Evolutionary conservation across 108 stramenopile genomes (phyloP).

Genomic region (Mediolabrus comicus): DNA sequence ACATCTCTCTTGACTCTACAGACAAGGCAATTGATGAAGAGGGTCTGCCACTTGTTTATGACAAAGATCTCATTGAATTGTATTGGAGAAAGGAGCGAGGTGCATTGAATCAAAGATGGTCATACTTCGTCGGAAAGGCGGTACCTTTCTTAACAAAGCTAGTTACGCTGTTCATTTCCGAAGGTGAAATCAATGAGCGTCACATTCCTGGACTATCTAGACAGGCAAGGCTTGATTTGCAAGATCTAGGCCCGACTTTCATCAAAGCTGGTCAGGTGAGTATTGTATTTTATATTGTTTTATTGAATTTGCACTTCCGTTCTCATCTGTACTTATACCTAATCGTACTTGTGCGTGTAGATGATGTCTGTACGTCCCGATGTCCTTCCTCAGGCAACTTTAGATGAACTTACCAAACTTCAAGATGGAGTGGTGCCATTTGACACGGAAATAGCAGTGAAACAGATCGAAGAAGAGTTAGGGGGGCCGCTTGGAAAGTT

Average conservation of each 20-base stretch:
- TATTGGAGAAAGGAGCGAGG: slow-evolving; percentile 92
- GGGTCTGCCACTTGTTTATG: slow-evolving; percentile 92
- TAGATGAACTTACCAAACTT: slow-evolving; percentile 85
- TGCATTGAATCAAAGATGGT: slow-evolving; percentile 88
- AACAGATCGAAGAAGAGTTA: slow-evolving; percentile 80
- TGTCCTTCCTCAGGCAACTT: slow-evolving; percentile 85
- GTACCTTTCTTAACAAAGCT: slow-evolving; percentile 85
- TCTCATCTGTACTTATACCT: background rate
- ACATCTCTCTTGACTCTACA: slow-evolving; percentile 63
- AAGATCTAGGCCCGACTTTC: slow-evolving; percentile 92
- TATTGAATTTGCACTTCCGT: no score
- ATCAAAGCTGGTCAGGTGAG: slow-evolving; percentile 71
- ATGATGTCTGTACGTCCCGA: slow-evolving; percentile 94
- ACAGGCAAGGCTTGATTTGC: slow-evolving; percentile 87
- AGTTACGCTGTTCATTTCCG: slow-evolving; percentile 75
- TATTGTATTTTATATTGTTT: background rate
- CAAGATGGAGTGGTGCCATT: slow-evolving; percentile 93
- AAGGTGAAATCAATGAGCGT: slow-evolving; percentile 79
- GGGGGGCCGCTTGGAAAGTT: slow-evolving; percentile 84
- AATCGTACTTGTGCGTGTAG: slow-evolving; percentile 70
- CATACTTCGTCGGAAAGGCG: slow-evolving; percentile 86
- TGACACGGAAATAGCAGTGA: slow-evolving; percentile 76
- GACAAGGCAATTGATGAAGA: slow-evolving; percentile 66
- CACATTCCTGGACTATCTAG: slow-evolving; percentile 79
- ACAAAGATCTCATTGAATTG: slow-evolving; percentile 83